Conservation (phyloP, 805 yeast species). For the Saccharomycopsis synnaedendra region DNA sequence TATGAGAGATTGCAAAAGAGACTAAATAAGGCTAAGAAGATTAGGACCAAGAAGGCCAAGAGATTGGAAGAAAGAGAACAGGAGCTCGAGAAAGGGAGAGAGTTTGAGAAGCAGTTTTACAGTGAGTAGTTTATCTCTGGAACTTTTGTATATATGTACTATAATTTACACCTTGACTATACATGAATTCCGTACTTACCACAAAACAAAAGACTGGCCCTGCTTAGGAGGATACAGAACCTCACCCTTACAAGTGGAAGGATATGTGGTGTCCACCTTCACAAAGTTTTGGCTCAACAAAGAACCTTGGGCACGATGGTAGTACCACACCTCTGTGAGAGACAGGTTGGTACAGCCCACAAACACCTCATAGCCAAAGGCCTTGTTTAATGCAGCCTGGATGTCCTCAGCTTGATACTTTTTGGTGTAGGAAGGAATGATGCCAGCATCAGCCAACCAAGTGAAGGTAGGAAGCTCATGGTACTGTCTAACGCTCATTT, state of each 20-base stretch:
- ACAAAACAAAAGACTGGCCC: slow-evolving; percentile 14
- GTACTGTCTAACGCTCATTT: slow-evolving; percentile 46
- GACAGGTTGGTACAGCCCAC: slow-evolving; percentile 46
- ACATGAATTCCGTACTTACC: slow-evolving; percentile 3
- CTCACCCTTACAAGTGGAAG: slow-evolving; percentile 52
- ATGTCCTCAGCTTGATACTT: slow-evolving; percentile 50
- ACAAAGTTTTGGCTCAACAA: slow-evolving; percentile 52
- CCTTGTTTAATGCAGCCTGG: slow-evolving; percentile 36
- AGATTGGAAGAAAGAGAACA: slow-evolving; percentile 1
- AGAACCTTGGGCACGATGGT: slow-evolving; percentile 64
- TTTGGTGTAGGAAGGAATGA: slow-evolving; percentile 43
- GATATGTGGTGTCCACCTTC: slow-evolving; percentile 46
- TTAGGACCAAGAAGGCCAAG: slow-evolving; percentile 1
- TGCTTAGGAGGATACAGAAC: slow-evolving; percentile 22
- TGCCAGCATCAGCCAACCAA: slow-evolving; percentile 57
- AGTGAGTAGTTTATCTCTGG: not conserved
- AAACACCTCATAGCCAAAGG: slow-evolving; percentile 45
- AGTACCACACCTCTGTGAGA: slow-evolving; percentile 56
- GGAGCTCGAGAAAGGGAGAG: not conserved
- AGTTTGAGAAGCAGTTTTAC: not conserved
- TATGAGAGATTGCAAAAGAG: slow-evolving; percentile 1
- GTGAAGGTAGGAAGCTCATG: slow-evolving; percentile 53
- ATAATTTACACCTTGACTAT: not conserved
- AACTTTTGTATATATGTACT: not conserved
- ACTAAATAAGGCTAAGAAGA: slow-evolving; percentile 1